Percentiles rank a stretch among this genome's conserved stretches.
phyloP scores from a whole-genome alignment of 805 yeast species.

The Yarrowia sp. region DNA sequence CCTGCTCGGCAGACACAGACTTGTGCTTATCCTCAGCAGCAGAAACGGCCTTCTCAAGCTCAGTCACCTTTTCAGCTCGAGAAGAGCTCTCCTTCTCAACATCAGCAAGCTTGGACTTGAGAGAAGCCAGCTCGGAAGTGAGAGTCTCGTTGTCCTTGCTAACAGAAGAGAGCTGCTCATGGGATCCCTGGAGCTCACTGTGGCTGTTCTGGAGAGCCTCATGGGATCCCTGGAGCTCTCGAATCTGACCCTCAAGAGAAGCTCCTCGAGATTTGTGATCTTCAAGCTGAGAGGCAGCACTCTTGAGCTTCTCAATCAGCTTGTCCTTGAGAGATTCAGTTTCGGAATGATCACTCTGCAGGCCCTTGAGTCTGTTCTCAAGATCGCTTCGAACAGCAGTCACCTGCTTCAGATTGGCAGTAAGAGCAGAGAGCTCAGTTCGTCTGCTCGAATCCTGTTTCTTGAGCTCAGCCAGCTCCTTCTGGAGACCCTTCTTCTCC shows the following conservation, averaged over 20 bases:
- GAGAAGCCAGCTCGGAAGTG: conserved; percentile 41
- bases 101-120: conserved; percentile 44
- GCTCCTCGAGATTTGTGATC: conserved; percentile 43
- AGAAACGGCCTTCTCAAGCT: conserved; percentile 18
- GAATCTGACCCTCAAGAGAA: conserved; percentile 11
- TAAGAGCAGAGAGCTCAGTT: conserved; percentile 13
- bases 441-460: conserved; percentile 33
- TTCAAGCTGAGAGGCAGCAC: conserved; percentile 52
- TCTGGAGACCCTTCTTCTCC: conserved; percentile 42
- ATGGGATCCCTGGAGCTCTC: conserved; percentile 22
- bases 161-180: conserved; percentile 40
- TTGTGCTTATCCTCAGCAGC: conserved; percentile 7
- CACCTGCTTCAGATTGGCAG: conserved; percentile 39
- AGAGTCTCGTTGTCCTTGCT: conserved; percentile 41
- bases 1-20: conserved; percentile 19
- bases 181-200: conserved; percentile 6
- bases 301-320: conserved; percentile 56
- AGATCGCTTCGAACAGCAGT: conserved; percentile 43
- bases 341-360: conserved; percentile 47
- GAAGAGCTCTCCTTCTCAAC: conserved; percentile 23
- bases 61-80: conserved; percentile 15
- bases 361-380: conserved; percentile 41
- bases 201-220: conserved; percentile 18
- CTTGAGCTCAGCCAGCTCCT: conserved; percentile 42
- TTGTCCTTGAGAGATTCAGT: conserved; percentile 51